phyloP scores from a whole-genome alignment of 148 eudicot species.

The Diospyros lotus region DNA sequence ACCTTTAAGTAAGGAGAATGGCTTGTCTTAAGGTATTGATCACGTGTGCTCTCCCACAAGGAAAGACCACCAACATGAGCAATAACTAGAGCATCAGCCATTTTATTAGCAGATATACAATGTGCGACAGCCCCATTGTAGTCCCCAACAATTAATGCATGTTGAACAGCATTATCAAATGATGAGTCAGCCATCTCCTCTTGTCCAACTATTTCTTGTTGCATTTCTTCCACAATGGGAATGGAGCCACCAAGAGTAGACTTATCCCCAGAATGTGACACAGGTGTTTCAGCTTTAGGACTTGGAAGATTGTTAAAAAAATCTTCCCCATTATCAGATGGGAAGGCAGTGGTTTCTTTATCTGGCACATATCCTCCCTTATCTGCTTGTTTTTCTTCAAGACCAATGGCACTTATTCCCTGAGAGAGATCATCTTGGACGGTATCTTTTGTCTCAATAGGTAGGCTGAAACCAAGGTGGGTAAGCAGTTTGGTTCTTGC shows the following conservation, averaged over 20 bases:
- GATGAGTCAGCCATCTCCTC: conserved; percentile 64
- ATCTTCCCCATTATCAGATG: conserved; percentile 75
- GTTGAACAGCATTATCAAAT: conserved; percentile 80
- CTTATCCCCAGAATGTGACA: conserved; percentile 47
- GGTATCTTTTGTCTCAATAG: conserved; percentile 41
- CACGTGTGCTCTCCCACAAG: conserved; percentile 83
- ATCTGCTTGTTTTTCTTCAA: conserved; percentile 43
- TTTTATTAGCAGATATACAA: conserved; percentile 71
- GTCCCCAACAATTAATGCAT: conserved; percentile 92
- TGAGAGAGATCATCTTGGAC: conserved; percentile 50
- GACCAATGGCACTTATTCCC: conserved; percentile 49
- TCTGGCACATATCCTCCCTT: conserved; percentile 33
- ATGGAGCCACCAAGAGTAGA: conserved; percentile 39
- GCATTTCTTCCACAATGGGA: conserved; percentile 39
- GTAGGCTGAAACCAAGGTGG: conserved; percentile 82
- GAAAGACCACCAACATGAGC: conserved; percentile 79
- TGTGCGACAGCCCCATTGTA: conserved; percentile 84
- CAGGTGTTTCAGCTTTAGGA: conserved; percentile 87
- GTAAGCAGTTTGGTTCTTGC: conserved; percentile 84
- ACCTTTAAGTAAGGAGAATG: conserved; percentile 88
- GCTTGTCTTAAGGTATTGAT: conserved; percentile 70
- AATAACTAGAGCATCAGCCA: conserved; percentile 98
- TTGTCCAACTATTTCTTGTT: conserved; percentile 42
- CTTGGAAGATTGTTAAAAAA: conserved; percentile 95
- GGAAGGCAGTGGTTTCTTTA: conserved; percentile 37